phyloP scores from a whole-genome alignment of 2,329 filamentous ascomycete genomes.

The Diplodia sapinea region DNA sequence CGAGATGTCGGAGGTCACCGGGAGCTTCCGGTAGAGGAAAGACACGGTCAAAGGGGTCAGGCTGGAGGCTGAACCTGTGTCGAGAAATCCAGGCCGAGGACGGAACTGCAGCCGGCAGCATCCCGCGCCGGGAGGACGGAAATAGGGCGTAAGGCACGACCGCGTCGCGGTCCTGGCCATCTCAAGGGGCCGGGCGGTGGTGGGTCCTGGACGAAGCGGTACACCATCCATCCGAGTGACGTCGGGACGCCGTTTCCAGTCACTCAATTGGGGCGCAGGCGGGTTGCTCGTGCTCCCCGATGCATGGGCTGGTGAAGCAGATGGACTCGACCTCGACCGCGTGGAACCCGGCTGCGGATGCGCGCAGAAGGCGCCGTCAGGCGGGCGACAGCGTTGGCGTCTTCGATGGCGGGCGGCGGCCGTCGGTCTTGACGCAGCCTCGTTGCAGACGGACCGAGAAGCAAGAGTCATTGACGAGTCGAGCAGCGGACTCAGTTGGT shows the following conservation, averaged over 20 bases:
- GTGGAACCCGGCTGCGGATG: background rate
- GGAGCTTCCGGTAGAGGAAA: background rate
- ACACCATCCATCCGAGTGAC: background rate
- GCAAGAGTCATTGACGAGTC: background rate
- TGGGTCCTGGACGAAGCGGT: slow-evolving; percentile 11
- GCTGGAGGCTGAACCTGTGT: background rate
- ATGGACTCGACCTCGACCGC: background rate
- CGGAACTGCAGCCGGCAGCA: background rate
- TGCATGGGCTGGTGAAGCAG: background rate
- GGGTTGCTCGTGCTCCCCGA: background rate
- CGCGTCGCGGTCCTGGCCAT: background rate
- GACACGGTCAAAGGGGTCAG: background rate
- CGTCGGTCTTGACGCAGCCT: background rate
- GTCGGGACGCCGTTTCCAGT: slow-evolving; percentile 3
- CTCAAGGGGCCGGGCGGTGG: background rate
- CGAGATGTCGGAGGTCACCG: background rate
- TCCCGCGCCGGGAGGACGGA: background rate
- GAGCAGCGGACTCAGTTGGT: background rate
- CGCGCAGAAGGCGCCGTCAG: background rate
- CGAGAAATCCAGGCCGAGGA: background rate
- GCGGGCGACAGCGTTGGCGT: background rate
- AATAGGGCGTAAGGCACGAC: background rate
- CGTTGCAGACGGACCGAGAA: no score
- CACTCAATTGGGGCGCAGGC: background rate
- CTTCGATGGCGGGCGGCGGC: background rate